Evolutionary conservation across 805 yeast genomes (phyloP), one percentile per base, ranked within the genome.

Genomic region (Pichia cephalocereana): DNA sequence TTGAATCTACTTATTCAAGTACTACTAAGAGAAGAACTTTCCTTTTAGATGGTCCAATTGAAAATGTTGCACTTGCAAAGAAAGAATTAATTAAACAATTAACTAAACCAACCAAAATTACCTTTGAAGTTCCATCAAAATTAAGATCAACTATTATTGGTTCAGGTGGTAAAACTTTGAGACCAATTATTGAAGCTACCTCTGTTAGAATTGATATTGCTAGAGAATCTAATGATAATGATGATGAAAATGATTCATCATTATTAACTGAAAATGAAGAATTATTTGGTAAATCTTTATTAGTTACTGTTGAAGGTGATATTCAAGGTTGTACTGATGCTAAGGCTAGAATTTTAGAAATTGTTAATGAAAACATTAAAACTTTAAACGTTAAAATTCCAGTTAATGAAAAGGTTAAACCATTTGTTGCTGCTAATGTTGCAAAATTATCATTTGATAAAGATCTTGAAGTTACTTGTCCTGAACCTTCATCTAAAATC

Each of bases 131-230:
- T 46, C 97, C 98, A 32, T 77, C 90, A 14, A 78, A 77, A 55
- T 74, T 86, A 50, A 78, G 93, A 66, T 76, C 95, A 8, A 76
- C 78, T 44, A 78, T 90, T 50, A 90, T 90, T 67, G 98, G 98
- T 50, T 75, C 90, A 41, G 86, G 83, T 63, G 98, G 98, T 63
- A 77, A 75, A 57, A 83, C 74, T 52, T 77, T 90, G 66, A 86
- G 80, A 64, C 90, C 93, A 50, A 86, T 90, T 54, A 74, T 85
- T 44, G 83, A 76, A 46, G 70, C 75, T 37, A 76, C 86, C 44
- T 82, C 79, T 44, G 81, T 81, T 46, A 84, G 74, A 55, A 79
- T 90, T 55, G 86, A 86, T 57, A 81, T 90, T 58, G 83, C 80
- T 8, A 66, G 56, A 43, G 55, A 48, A 26, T 45, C 50, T 41